Evolutionary conservation across 2,329 filamentous ascomycete species (phyloP), one percentile per base, ranked within the genome.

Genomic region (Talaromyces atroroseus): DNA sequence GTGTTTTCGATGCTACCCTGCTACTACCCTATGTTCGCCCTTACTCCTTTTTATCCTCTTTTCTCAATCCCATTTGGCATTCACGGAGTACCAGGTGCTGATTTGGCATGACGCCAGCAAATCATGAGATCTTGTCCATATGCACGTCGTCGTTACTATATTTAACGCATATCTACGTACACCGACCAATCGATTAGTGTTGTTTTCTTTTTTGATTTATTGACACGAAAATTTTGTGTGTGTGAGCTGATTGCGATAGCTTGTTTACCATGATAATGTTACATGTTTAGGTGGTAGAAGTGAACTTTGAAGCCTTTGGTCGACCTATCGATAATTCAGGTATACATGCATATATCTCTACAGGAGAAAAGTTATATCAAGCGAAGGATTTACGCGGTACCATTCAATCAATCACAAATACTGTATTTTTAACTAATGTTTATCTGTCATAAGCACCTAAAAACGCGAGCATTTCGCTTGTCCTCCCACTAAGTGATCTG

Each of bases 41-140:
- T 46, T 14, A 23, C 18, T 16, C n/a, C 24, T 23, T n/a, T 24
- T 20, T 10, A 24, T 46, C 3, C 44, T 3, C 26, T 36, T 45
- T 46, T 52, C 12, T 32, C 21, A 10, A 20, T 23, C 26, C 8
- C 49, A 24, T n/a, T 44, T 52, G 49, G 36, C 32, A 52, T 47
- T 10, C n/a, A n/a, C n/a, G n/a, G n/a, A n/a, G n/a, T 51, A 18
- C 20, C 8, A 16, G 18, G 20, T 36, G 49, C 38, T 52, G 50
- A 46, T 46, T 20, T 46, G 40, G 50, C 40, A 52, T 44, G 34
- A 24, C 40, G 40, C 45, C 21, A 36, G 26, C 50, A 52, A 52
- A 52, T 52, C 50, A 52, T 52, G 50, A 21, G 50, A 46, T 24
- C 12, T 24, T 18, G 45, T 6, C 8, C 50, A 12, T 24, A 2